Conservation (phyloP, 2,329 filamentous ascomycete species). For the Piedraia hortae region DNA sequence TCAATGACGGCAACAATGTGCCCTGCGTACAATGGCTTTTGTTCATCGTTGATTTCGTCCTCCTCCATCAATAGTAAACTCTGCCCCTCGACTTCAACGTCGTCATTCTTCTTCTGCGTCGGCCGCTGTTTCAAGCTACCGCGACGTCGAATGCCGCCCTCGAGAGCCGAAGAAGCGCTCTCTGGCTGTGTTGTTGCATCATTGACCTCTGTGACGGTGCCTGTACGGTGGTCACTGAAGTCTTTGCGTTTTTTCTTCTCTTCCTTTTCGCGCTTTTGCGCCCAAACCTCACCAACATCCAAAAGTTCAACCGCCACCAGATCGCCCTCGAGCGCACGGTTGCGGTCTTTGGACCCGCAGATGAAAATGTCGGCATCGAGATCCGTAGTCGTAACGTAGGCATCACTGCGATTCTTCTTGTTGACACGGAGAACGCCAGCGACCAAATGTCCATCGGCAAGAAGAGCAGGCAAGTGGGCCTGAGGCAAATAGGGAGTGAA, state of each 20-base stretch:
- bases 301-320: conserved; percentile 86
- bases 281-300: conserved; percentile 95
- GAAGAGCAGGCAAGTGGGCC: conserved; percentile 67
- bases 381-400: conserved; percentile 84
- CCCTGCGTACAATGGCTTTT: conserved; percentile 88
- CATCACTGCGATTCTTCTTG: conserved; percentile 98
- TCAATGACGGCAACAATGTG: conserved; percentile 95
- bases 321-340: conserved; percentile 86
- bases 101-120: conserved; percentile 98
- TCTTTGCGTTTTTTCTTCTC: conserved; percentile 99
- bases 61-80: conserved; percentile 90
- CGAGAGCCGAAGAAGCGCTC: conserved; percentile 33
- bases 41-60: conserved; percentile 94
- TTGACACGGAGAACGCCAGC: conserved; percentile 92
- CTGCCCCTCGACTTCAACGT: conserved; percentile 94
- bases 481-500: conserved; percentile 96
- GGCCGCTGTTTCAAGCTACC: conserved; percentile 89
- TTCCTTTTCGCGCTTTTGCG: conserved; percentile 95
- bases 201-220: conserved; percentile 39
- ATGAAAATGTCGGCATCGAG: conserved; percentile 98
- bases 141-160: conserved; percentile 71
- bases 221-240: conserved; percentile 70
- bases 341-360: conserved; percentile 95
- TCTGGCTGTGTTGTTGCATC: conserved; percentile 28
- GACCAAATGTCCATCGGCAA: conserved; percentile 78